Conservation (phyloP, 345 rosid species). For the Garcia nutans region DNA sequence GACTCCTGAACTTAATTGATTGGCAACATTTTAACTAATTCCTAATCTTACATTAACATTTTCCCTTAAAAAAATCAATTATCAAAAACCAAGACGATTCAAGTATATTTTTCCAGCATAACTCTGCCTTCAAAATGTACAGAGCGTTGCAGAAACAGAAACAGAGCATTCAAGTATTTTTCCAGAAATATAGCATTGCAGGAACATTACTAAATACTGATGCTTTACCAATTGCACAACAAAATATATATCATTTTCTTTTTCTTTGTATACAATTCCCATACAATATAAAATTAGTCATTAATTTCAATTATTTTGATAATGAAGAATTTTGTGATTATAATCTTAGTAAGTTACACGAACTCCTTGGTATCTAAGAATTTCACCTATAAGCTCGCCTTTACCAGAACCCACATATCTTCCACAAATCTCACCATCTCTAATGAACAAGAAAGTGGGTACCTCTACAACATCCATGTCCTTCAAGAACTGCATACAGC, state of each 20-base stretch:
- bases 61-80: background rate
- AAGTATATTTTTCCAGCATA: too few relatives aligned
- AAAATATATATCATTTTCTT: too few relatives aligned
- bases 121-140: too few relatives aligned
- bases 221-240: too few relatives aligned
- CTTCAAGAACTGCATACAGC: slow-evolving; percentile 82
- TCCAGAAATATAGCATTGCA: too few relatives aligned
- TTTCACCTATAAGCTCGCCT: slow-evolving; percentile 94
- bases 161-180: too few relatives aligned
- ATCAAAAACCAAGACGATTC: too few relatives aligned
- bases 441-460: slow-evolving; percentile 83
- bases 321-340: background rate
- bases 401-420: slow-evolving; percentile 91
- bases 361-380: slow-evolving; percentile 85
- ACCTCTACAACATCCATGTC: slow-evolving; percentile 87
- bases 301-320: background rate
- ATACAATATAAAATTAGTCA: background rate
- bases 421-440: slow-evolving; percentile 68
- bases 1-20: background rate
- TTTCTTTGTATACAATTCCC: too few relatives aligned
- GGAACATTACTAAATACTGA: too few relatives aligned
- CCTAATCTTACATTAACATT: background rate
- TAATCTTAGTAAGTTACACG: slow-evolving; percentile 57
- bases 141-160: too few relatives aligned
- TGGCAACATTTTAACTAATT: background rate